phyloP scores from a whole-genome alignment of 2,329 filamentous ascomycete species.

The Aspergillus sp. region DNA sequence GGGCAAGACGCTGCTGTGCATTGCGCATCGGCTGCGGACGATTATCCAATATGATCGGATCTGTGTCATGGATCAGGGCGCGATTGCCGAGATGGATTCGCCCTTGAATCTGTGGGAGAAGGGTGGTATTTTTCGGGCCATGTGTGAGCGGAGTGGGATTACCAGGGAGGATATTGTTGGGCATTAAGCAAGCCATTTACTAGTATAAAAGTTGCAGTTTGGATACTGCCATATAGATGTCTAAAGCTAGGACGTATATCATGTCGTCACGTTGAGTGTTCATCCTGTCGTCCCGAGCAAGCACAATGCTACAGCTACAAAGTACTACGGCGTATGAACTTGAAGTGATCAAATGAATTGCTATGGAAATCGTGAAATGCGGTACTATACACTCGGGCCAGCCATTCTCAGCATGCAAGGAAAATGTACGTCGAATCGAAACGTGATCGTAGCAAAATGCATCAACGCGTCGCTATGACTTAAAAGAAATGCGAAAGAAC shows the following conservation, averaged over 20 bases:
- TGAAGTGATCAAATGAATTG: not conserved
- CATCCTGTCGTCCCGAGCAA: too few species aligned
- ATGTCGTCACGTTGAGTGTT: not conserved
- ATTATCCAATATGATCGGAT: constrained; percentile 95
- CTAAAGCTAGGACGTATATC: not conserved
- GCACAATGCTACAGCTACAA: too few species aligned
- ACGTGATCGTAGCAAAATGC: constrained; percentile 4
- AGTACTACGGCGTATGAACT: too few species aligned
- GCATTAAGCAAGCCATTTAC: not conserved
- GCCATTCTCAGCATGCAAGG: constrained; percentile 1
- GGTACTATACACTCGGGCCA: constrained; percentile 14
- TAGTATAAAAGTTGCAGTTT: not conserved
- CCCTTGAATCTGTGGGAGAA: constrained; percentile 73
- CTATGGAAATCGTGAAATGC: constrained; percentile 7
- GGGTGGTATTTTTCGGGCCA: constrained; percentile 80
- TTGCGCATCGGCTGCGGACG: constrained; percentile 88
- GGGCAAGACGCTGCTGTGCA: constrained; percentile 87
- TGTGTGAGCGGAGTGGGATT: constrained; percentile 89
- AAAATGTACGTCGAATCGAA: constrained; percentile 10
- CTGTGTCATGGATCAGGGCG: constrained; percentile 91
- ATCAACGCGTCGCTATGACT: constrained; percentile 12
- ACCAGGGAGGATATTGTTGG: constrained; percentile 41
- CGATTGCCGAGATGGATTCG: constrained; percentile 82
- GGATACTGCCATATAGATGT: not conserved
- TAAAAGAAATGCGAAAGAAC: constrained; percentile 7